Percentiles rank a stretch among this genome's conserved stretches.
Evolutionary conservation across 345 rosid genomes (phyloP).

Genomic region (Lagerstroemia speciosa): DNA sequence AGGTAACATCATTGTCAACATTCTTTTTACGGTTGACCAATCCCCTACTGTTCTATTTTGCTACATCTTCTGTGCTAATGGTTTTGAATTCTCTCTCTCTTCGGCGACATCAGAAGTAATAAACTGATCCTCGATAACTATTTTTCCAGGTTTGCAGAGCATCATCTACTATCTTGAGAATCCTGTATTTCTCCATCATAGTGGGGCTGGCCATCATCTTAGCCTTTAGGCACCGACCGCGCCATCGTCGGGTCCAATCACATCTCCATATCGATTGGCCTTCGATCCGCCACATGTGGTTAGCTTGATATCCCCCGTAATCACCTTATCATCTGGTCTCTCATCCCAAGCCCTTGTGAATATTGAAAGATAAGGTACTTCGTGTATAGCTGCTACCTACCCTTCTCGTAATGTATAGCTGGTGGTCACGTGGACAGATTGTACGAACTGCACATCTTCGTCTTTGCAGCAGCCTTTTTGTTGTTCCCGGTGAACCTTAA

Average conservation of each 20-base stretch:
- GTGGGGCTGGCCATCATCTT: conserved; percentile 15
- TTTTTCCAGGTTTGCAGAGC: conserved; percentile 19
- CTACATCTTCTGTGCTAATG: background rate
- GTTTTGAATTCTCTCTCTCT: background rate
- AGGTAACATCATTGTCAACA: conserved; percentile 31
- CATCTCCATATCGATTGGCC: conserved; percentile 27
- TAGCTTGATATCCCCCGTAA: conserved; percentile 3
- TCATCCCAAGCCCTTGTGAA: background rate
- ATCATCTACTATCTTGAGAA: background rate
- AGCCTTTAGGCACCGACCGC: background rate
- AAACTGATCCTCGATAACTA: background rate
- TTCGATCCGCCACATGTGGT: conserved; percentile 40
- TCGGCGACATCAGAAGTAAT: background rate
- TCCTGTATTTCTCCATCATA: conserved; percentile 10
- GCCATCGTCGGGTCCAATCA: conserved; percentile 2
- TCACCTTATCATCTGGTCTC: background rate
- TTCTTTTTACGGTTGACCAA: background rate
- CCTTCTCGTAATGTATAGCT: background rate
- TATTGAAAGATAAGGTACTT: background rate
- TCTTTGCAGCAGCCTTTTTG: background rate
- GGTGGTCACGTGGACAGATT: too few species aligned
- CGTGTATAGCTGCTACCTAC: background rate
- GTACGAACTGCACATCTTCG: too few species aligned
- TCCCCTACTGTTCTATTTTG: background rate
- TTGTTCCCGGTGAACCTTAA: background rate